These are phyloP conservation scores for Pseudogymnoascus sp. DNA, from an alignment of 2,329 filamentous ascomycete genomes.

Conservation along the genomic window DNA sequence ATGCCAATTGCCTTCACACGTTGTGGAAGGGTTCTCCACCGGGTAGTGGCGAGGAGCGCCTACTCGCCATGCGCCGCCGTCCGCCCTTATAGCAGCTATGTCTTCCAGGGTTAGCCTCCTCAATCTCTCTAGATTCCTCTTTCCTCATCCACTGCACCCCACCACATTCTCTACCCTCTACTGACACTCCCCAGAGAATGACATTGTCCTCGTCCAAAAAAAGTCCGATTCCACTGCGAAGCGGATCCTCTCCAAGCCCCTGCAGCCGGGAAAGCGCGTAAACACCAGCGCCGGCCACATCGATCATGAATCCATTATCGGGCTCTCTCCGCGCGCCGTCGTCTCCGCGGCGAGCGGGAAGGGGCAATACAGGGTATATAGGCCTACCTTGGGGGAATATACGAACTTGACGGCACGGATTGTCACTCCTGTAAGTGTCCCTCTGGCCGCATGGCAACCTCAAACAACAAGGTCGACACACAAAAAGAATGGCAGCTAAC, in stretches of 20 bases:
- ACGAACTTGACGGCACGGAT: conserved; percentile 56
- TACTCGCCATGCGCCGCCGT: background rate
- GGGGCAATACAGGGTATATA: conserved; percentile 36
- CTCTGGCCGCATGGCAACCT: background rate
- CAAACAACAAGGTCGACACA: background rate
- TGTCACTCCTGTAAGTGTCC: conserved; percentile 60
- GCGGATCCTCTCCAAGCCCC: conserved; percentile 33
- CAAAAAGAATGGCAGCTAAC: background rate
- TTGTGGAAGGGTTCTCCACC: background rate
- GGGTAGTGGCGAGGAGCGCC: background rate
- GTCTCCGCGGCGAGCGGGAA: conserved; percentile 14
- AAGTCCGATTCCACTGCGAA: conserved; percentile 10
- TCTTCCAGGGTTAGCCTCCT: background rate
- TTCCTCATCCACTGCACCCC: background rate
- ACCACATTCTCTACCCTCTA: background rate
- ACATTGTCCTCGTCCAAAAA: conserved; percentile 24
- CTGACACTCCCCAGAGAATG: conserved; percentile 20
- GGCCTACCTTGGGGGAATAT: conserved; percentile 66
- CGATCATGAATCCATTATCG: conserved; percentile 31
- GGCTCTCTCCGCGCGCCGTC: conserved; percentile 15
- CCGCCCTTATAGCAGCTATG: background rate
- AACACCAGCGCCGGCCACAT: conserved; percentile 29
- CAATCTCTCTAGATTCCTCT: background rate
- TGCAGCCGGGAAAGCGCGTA: conserved; percentile 30
- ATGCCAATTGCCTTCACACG: background rate